Percentiles rank a stretch among this genome's conserved stretches.
These are phyloP conservation scores for Monosporozyma solicola DNA, from an alignment of 805 yeast species.

Conservation along the genomic window DNA sequence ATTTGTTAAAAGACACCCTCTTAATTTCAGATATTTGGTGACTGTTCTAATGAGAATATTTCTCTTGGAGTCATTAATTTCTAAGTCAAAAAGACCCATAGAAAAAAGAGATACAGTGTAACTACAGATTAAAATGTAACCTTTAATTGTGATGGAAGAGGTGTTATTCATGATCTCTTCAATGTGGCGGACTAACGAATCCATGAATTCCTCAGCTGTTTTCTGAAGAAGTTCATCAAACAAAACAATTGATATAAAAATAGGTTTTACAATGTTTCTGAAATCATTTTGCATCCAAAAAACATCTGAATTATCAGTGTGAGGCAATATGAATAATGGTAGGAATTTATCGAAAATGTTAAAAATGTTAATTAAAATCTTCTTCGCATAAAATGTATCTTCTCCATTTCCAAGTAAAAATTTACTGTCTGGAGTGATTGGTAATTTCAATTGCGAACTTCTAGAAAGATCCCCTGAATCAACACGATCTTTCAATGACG, in stretches of 20 bases:
- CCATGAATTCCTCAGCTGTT: constrained; percentile 32
- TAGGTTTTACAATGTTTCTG: constrained; percentile 28
- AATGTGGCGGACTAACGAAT: constrained; percentile 22
- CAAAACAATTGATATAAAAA: constrained; percentile 33
- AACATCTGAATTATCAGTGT: constrained; percentile 9
- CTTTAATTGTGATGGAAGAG: constrained; percentile 26
- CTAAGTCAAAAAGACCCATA: constrained; percentile 26
- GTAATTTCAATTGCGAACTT: not conserved
- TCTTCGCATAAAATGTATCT: constrained; percentile 16
- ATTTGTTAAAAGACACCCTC: constrained; percentile 25
- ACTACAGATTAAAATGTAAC: constrained; percentile 29
- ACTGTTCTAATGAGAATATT: constrained; percentile 34
- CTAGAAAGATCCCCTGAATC: not conserved
- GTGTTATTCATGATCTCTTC: constrained; percentile 19
- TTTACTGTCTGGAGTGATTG: not conserved
- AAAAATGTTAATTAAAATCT: constrained; percentile 24
- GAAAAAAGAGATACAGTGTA: constrained; percentile 33
- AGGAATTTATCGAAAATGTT: constrained; percentile 24
- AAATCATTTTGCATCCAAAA: constrained; percentile 20
- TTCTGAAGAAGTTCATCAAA: constrained; percentile 29
- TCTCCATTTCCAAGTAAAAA: not conserved
- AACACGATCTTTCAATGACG: not conserved
- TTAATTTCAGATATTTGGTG: constrained; percentile 33
- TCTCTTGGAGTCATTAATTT: constrained; percentile 23
- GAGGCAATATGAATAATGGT: constrained; percentile 20